phyloP scores from a whole-genome alignment of 176 grass and related monocot species.

The Cenchrus purpureus region DNA sequence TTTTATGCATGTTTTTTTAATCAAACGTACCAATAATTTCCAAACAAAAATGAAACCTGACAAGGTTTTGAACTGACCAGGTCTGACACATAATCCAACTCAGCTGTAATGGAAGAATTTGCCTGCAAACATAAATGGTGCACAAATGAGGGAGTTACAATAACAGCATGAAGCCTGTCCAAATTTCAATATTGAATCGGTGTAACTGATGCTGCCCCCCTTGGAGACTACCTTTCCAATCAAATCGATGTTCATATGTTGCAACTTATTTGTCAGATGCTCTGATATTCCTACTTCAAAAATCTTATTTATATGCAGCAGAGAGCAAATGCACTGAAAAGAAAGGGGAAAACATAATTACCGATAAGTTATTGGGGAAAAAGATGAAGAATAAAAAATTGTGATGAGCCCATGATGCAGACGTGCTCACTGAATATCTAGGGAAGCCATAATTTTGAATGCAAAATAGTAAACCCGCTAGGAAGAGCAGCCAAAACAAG shows the following conservation, averaged over 20 bases:
- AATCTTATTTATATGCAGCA: constrained; percentile 94
- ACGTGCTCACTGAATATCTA: constrained; percentile 1
- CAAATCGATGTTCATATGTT: constrained; percentile 74
- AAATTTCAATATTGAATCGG: constrained; percentile 23
- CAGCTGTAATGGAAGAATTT: constrained; percentile 82
- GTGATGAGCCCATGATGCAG: not conserved
- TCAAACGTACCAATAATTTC: not conserved
- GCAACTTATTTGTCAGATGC: constrained; percentile 70
- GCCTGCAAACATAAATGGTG: constrained; percentile 63
- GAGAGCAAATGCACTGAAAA: constrained; percentile 83
- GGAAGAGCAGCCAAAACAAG: not conserved
- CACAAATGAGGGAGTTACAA: constrained; percentile 20
- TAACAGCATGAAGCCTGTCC: constrained; percentile 24
- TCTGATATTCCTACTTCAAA: constrained; percentile 98
- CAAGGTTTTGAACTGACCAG: constrained; percentile 60
- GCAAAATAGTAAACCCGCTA: not conserved
- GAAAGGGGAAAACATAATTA: constrained; percentile 24
- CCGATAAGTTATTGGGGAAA: constrained; percentile 22
- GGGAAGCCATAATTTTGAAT: constrained; percentile 14
- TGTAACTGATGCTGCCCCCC: constrained; percentile 4
- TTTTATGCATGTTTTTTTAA: not conserved
- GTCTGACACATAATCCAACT: constrained; percentile 90
- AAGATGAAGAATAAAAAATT: constrained; percentile 11
- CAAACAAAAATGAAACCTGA: not conserved
- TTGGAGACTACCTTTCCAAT: constrained; percentile 67